These are phyloP conservation scores for Neospora caninum DNA, from an alignment of 169 alveolate genomes.

Conservation along the genomic window DNA sequence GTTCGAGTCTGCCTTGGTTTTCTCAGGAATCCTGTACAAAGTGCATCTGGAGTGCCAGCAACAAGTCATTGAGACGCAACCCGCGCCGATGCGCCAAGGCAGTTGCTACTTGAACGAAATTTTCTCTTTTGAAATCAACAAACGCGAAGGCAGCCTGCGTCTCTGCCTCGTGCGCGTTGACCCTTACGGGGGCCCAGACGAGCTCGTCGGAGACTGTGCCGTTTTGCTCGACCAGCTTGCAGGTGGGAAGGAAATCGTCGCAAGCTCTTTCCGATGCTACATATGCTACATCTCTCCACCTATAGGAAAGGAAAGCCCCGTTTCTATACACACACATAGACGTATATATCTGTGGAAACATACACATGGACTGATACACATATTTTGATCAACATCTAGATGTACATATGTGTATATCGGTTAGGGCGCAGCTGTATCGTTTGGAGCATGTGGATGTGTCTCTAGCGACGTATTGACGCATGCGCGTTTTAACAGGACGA, in stretches of 20 bases:
- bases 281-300: too few species aligned
- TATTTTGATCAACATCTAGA: too few species aligned
- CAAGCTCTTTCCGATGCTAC: too few species aligned
- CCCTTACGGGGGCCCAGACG: constrained; percentile 52
- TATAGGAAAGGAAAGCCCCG: too few species aligned
- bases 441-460: too few species aligned
- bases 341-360: too few species aligned
- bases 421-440: too few species aligned
- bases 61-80: constrained; percentile 61
- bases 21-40: constrained; percentile 38
- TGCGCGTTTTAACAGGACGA: too few species aligned
- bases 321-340: too few species aligned
- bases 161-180: constrained; percentile 53
- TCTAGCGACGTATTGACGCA: too few species aligned
- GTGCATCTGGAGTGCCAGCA: constrained; percentile 65
- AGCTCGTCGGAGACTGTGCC: constrained; percentile 60
- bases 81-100: constrained; percentile 39
- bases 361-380: too few species aligned
- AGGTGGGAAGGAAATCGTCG: constrained; percentile 1
- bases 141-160: constrained; percentile 52
- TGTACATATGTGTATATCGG: too few species aligned
- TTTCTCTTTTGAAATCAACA: constrained; percentile 45
- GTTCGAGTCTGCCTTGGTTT: neutral
- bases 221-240: constrained; percentile 44
- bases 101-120: constrained; percentile 52